A percentile compares a stretch with the other conserved stretches of the same genome.
Conservation (phyloP, 2,329 filamentous ascomycete species). For the Pseudogymnoascus sp. region DNA sequence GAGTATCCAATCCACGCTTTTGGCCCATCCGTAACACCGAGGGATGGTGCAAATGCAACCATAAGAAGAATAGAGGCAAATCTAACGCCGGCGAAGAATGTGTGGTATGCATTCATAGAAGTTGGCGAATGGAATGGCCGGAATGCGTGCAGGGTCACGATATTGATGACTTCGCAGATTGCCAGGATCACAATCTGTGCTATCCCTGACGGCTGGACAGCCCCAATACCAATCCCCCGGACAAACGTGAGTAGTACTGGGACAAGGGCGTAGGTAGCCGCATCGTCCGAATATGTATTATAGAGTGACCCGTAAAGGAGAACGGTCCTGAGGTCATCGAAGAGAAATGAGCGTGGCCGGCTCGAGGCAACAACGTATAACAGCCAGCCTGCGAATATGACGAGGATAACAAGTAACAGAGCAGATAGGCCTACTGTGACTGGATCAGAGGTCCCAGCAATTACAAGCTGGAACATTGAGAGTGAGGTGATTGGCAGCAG, state of each 20-base stretch:
- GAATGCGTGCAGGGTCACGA: slow-evolving; percentile 82
- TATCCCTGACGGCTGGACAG: slow-evolving; percentile 84
- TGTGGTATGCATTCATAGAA: slow-evolving; percentile 96
- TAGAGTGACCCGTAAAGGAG: slow-evolving; percentile 88
- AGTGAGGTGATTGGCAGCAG: slow-evolving; percentile 77
- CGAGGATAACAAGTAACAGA: slow-evolving; percentile 61
- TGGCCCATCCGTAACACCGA: slow-evolving; percentile 67
- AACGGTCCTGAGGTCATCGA: slow-evolving; percentile 86
- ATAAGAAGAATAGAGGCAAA: slow-evolving; percentile 69
- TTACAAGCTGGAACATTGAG: slow-evolving; percentile 85
- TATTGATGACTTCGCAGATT: slow-evolving; percentile 86
- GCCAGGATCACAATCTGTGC: slow-evolving; percentile 87
- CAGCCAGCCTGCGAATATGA: slow-evolving; percentile 70
- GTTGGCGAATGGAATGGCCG: slow-evolving; percentile 83
- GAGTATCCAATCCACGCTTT: slow-evolving; percentile 95
- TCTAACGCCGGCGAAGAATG: slow-evolving; percentile 69
- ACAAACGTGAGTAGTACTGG: slow-evolving; percentile 78
- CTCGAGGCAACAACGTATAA: slow-evolving; percentile 72
- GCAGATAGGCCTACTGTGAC: slow-evolving; percentile 68
- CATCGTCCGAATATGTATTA: slow-evolving; percentile 94
- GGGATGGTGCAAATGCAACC: slow-evolving; percentile 74
- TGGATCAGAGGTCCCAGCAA: slow-evolving; percentile 57
- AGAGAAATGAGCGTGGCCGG: slow-evolving; percentile 75
- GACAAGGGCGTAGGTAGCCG: slow-evolving; percentile 80
- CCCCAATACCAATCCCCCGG: slow-evolving; percentile 83